A percentile compares a stretch with the other conserved stretches of the same genome.
phyloP scores from a whole-genome alignment of 2,329 filamentous ascomycete genomes.

The Epichloe festucae region DNA sequence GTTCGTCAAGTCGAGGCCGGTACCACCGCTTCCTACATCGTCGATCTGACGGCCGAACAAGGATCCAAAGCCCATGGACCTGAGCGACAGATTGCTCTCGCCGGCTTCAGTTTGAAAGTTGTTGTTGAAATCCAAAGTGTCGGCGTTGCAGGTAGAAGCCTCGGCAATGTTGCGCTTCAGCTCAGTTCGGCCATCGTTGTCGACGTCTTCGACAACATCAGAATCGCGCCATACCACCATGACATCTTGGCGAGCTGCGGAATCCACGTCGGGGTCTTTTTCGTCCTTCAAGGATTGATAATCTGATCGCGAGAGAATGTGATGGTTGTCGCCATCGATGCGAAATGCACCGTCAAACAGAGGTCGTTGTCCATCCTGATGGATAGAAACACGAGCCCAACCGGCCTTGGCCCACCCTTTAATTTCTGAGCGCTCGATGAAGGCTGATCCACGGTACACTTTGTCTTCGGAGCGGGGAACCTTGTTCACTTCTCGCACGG shows the following conservation, averaged over 20 bases:
- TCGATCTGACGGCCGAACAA: constrained; percentile 69
- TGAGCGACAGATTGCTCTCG: constrained; percentile 36
- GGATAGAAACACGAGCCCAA: constrained; percentile 73
- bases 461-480: constrained; percentile 64
- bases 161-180: constrained; percentile 45
- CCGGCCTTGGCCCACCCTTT: constrained; percentile 66
- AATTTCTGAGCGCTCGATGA: constrained; percentile 47
- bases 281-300: constrained; percentile 61
- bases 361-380: constrained; percentile 61
- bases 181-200: constrained; percentile 36
- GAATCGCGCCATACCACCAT: constrained; percentile 92
- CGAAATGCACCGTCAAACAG: constrained; percentile 86
- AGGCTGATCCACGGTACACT: constrained; percentile 72
- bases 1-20: constrained; percentile 57
- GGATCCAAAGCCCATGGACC: constrained; percentile 46
- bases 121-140: constrained; percentile 70
- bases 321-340: constrained; percentile 69
- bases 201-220: constrained; percentile 45
- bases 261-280: constrained; percentile 54
- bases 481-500: constrained; percentile 49
- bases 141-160: constrained; percentile 52
- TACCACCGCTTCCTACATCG: constrained; percentile 51
- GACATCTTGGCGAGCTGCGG: constrained; percentile 46
- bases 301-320: constrained; percentile 63
- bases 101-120: constrained; percentile 52